These are phyloP conservation scores for Hordeum pubiflorum DNA, from an alignment of 202 grass and related monocot species.

Conservation along the genomic window DNA sequence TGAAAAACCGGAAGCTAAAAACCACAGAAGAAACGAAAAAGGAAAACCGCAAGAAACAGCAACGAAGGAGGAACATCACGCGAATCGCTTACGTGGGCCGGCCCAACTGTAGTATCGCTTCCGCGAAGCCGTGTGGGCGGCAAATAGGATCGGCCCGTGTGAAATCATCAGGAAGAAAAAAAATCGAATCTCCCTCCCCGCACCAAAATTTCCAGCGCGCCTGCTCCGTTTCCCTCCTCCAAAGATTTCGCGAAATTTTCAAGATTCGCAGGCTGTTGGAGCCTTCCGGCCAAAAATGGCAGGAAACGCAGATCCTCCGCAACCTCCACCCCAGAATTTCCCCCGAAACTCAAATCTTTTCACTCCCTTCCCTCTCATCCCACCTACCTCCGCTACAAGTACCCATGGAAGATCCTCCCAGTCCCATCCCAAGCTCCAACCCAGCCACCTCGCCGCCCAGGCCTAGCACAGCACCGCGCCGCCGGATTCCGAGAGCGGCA, in stretches of 20 bases:
- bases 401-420: neutral
- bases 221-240: too few relatives aligned
- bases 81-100: too few relatives aligned
- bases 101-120: too few relatives aligned
- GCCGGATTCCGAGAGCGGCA: neutral
- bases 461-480: neutral
- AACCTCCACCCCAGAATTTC: neutral
- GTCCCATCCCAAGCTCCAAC: neutral
- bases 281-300: neutral
- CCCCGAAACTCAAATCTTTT: constrained; percentile 21
- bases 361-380: neutral
- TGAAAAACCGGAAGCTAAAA: too few relatives aligned
- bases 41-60: too few relatives aligned
- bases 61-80: too few relatives aligned
- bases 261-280: neutral
- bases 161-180: too few relatives aligned
- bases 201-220: too few relatives aligned
- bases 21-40: too few relatives aligned
- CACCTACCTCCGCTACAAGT: neutral
- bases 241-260: neutral
- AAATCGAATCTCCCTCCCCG: neutral
- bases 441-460: neutral
- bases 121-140: too few relatives aligned
- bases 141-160: too few relatives aligned
- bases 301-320: constrained; percentile 3